Evolutionary conservation across 2,329 filamentous ascomycete species (phyloP).

Genomic region (Akanthomyces uredinophilus): DNA sequence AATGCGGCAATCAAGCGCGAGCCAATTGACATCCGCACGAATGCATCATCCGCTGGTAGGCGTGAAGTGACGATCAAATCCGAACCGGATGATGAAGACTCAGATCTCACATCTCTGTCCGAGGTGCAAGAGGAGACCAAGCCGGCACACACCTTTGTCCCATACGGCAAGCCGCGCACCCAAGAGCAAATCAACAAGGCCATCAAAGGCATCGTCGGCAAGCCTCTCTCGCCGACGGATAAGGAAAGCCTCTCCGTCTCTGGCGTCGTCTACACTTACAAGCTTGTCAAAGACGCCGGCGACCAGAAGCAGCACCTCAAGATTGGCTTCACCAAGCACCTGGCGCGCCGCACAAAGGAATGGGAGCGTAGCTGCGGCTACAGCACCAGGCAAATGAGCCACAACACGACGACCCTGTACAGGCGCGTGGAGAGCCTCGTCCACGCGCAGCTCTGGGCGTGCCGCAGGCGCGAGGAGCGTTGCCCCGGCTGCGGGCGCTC

Average conservation of each 20-base stretch:
- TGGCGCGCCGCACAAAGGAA: constrained; percentile 20
- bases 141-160: constrained; percentile 19
- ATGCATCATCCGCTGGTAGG: neutral
- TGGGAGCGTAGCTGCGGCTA: constrained; percentile 25
- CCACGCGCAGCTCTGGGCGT: constrained; percentile 24
- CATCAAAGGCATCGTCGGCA: constrained; percentile 17
- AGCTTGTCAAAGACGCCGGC: constrained; percentile 19
- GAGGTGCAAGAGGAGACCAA: neutral
- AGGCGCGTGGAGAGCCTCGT: constrained; percentile 26
- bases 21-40: neutral
- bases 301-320: constrained; percentile 22
- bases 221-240: neutral
- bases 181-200: constrained; percentile 17
- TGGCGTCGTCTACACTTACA: constrained; percentile 25
- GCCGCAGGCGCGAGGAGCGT: constrained; percentile 21
- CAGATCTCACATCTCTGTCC: neutral
- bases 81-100: neutral
- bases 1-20: neutral
- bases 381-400: constrained; percentile 17
- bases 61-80: neutral
- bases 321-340: constrained; percentile 25
- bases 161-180: constrained; percentile 14
- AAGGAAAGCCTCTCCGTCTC: neutral
- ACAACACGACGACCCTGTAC: constrained; percentile 19
- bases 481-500: constrained; percentile 21